Evolutionary conservation across 2,329 filamentous ascomycete genomes (phyloP), one percentile per base, ranked within the genome.

Genomic region (Chalaropsis thielavioides): DNA sequence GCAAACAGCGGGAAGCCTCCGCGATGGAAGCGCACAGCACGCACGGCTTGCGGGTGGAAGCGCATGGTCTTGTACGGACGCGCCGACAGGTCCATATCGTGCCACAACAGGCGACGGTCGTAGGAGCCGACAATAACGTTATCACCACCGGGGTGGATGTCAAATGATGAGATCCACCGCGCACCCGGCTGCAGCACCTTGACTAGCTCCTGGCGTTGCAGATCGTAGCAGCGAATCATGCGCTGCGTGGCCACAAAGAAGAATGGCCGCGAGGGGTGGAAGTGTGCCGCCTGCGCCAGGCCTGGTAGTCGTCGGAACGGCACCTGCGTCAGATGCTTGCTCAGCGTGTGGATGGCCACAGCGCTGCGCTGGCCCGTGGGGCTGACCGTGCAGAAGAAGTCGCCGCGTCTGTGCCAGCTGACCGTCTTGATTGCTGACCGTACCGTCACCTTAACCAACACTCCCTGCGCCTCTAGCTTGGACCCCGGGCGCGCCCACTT

Each of bases 231-330:
- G 65, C 94, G 88, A 72, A 99, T 92, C 66, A 88, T 88, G 70
- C 92, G 89, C 75, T 96, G 91, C 11, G 95, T 97, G 2, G 94
- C 94, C 64, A 99, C 90, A 73, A 97, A 97, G 78, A 99, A 92
- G 61, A 96, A 84, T 0, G 94, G 92, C 69, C 91, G 87, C 49
- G 87, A 89, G 1, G 94, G 94, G 75, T 99, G 95, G 81, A 99
- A 99, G 70, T 92, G 90, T 3, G 91, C 92, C 0, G 88, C 88
- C 75, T 97, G 92, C 1, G 92, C 82, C 65, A 89, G 80, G 60
- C 87, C 90, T 60, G 90, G 85, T 38, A 83, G 75, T 64, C 80
- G 81, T 67, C 90, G 88, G 84, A 99, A 97, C 31, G 94, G 95
- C 69, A 94, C 86, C 75, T 99, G 94, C 2, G 91, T 96, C 58